Base-by-base conservation (phyloP, 768 basidiomycete genomes). In the Chlorophyllum brunneum region DNA sequence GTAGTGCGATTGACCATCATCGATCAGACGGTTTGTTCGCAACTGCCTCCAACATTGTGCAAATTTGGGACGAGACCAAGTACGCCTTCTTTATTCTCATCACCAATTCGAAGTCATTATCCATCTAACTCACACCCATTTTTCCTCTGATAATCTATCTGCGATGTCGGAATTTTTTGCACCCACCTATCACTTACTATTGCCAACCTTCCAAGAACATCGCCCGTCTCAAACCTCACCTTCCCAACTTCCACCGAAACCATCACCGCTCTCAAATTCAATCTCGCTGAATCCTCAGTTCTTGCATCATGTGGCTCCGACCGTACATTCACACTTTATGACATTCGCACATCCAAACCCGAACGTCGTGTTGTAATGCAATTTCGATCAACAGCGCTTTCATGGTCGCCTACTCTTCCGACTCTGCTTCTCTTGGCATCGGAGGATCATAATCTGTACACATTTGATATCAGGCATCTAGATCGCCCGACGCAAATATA, bases 51-150 rank as follows among this genome's bases (percentile, higher is more conserved):
- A 92, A 87, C 59, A 79, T 81, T 42, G 94, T 99, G 5, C 95
- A 98, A 66, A 79, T 99, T 58, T 99, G 97, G 97, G 97, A 99
- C 60, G 93, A 98, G 68, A 95, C 87, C 31, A 92, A 92, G 90
- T 92, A 50, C n/a, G 83, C 61, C 22, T 1, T 42, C 38, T 24
- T 27, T 29, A 36, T 29, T 39, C 37, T 36, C 13, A n/a, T n/a
- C n/a, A n/a, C n/a, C n/a, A n/a, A n/a, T n/a, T 26, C 18, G 36
- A 16, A 29, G 15, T 31, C 11, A 26, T 55, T 30, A 45, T 40
- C 26, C 40, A 26, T 33, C 7, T 23, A 36, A 29, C 15, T 15
- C 6, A 15, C 16, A 10, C 22, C 5, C n/a, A 3, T 18, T 22
- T 20, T 10, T 10, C 15, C 11, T 23, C 9, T n/a, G n/a, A n/a